phyloP scores from a whole-genome alignment of 1,284 basidiomycete species.

The Singerocomus rubriflavus region DNA sequence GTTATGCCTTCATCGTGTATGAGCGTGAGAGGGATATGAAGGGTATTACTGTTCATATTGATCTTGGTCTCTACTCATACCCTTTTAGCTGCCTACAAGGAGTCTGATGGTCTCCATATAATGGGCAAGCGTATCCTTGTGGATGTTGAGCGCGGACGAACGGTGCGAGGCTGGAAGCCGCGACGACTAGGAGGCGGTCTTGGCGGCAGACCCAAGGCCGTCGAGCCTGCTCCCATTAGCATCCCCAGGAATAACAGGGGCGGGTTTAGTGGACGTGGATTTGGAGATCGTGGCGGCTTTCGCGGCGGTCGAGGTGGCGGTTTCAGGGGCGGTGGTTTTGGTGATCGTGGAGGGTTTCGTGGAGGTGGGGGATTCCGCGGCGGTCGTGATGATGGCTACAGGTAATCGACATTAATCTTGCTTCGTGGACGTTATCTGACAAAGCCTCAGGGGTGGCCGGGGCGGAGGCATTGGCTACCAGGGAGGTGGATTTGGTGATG shows the following conservation, averaged over 20 bases:
- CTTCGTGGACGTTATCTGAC: slow-evolving; percentile 25
- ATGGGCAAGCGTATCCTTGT: slow-evolving; percentile 94
- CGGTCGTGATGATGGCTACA: slow-evolving; percentile 49
- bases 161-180: slow-evolving; percentile 98
- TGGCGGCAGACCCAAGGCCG: slow-evolving; percentile 90
- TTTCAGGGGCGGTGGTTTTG: slow-evolving; percentile 38
- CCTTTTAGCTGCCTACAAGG: slow-evolving; percentile 90
- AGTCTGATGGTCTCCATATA: slow-evolving; percentile 96
- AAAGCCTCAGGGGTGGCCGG: slow-evolving; percentile 53
- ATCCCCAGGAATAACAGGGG: slow-evolving; percentile 34
- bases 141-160: slow-evolving; percentile 96
- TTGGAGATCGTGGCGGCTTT: slow-evolving; percentile 44
- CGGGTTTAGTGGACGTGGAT: slow-evolving; percentile 44
- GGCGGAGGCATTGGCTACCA: slow-evolving; percentile 71
- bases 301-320: slow-evolving; percentile 41
- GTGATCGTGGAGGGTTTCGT: slow-evolving; percentile 35
- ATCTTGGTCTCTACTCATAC: slow-evolving; percentile 16
- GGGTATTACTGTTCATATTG: slow-evolving; percentile 49
- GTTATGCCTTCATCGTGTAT: slow-evolving; percentile 97
- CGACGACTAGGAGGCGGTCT: slow-evolving; percentile 92
- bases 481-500: slow-evolving; percentile 59
- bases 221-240: slow-evolving; percentile 47
- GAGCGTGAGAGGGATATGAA: slow-evolving; percentile 99
- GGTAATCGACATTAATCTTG: slow-evolving; percentile 37
- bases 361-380: slow-evolving; percentile 40